Base-by-base conservation (phyloP, 352 stramenopile genomes). In the Pythium monospermum region DNA sequence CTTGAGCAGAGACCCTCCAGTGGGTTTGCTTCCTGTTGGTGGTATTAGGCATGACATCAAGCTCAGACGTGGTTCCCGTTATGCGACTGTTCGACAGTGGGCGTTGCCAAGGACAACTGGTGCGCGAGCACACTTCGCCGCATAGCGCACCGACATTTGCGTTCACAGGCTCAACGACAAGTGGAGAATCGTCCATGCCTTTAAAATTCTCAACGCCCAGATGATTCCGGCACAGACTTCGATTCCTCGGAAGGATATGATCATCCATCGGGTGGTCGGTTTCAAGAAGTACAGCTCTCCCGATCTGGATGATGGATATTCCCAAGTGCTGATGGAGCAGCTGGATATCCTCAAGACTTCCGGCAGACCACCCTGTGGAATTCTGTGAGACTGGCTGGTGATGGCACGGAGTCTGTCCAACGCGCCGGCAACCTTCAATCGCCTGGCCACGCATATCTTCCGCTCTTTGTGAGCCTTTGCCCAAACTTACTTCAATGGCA, bases 401-500 rank as follows among this genome's bases (percentile, higher is more conserved):
- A 67, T 65, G 57, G 49, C 59, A 25, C 46, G 58, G 27, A 43
- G 59, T 0, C 49, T 72, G 6, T 53, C 27, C 0, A 71, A 68
- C 30, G 58, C 62, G 5, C 55, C 69, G 7, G 57, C 56, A 30
- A 68, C 64, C 0, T 76, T 73, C 49, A 73, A 76, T 56, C 48
- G 68, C 15, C 10, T 68, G 22, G 62, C 71, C 3, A 53, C 32
- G 11, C 40, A 63, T 16, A 12, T 66, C 1, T 55, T 76, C 7
- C 35, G 62, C 13, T 44, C 55, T 1, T 13, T 60, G 0, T 51
- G 57, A 6, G 43, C 18, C 0, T 68, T 61, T 37, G 39, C 49
- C 4, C 60, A 46, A 28, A 61, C 31, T 19, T 76, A 71, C n/a
- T 68, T 76, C 31, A 56, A 76, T 39, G 64, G 64, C 18, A 46